Evolutionary conservation across 345 rosid genomes (phyloP).

Genomic region (Euphorbia lathyris): DNA sequence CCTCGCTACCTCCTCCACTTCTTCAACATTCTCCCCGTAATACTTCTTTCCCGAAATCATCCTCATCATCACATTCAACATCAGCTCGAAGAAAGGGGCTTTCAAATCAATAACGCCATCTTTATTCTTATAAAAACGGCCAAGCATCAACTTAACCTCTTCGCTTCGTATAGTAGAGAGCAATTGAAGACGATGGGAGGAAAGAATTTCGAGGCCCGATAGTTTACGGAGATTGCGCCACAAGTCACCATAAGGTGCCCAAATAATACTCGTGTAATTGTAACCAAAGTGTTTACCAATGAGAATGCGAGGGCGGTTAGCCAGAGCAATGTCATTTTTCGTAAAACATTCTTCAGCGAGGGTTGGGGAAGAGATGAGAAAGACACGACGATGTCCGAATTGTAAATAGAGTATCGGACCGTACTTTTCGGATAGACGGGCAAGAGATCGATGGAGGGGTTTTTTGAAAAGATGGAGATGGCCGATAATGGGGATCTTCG

Average conservation of each 20-base stretch:
- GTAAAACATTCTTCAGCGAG: conserved; percentile 6
- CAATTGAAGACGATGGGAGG: neutral
- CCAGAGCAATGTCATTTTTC: conserved; percentile 2
- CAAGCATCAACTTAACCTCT: conserved; percentile 3
- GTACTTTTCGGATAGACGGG: neutral
- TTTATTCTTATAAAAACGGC: neutral
- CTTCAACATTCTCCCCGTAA: conserved; percentile 10
- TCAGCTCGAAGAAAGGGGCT: neutral
- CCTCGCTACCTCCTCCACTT: conserved; percentile 30
- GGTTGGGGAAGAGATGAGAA: neutral
- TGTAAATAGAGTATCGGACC: conserved; percentile 10
- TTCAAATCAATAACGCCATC: neutral
- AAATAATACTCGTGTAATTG: neutral
- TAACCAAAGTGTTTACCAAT: neutral
- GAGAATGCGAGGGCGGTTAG: conserved; percentile 7
- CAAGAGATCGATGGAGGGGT: conserved; percentile 17
- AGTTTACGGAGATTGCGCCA: conserved; percentile 8
- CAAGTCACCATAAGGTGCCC: conserved; percentile 7
- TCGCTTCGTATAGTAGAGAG: neutral
- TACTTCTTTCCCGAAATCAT: conserved; percentile 5
- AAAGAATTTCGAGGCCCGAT: neutral
- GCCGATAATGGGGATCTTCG: conserved; percentile 1
- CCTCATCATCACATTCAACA: conserved; percentile 7
- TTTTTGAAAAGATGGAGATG: conserved; percentile 15
- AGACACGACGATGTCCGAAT: conserved; percentile 6